phyloP scores from a whole-genome alignment of 441 rosid genomes.

The Francoa sonchifolia region DNA sequence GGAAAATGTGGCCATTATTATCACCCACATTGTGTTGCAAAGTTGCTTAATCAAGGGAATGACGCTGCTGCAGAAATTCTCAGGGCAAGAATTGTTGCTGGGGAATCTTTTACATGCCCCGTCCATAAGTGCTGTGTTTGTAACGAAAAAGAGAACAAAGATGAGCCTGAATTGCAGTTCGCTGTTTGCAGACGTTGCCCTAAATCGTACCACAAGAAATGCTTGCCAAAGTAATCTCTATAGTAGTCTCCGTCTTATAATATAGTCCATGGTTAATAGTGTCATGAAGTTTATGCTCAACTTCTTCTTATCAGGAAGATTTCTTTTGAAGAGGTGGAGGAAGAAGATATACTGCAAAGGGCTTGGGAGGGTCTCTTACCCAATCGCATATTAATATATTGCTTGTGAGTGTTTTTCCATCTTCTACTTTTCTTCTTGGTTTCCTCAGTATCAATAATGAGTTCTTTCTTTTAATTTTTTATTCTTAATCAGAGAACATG shows the following conservation, averaged over 20 bases:
- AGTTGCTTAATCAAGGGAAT: constrained; percentile 36
- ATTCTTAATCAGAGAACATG: constrained; percentile 70
- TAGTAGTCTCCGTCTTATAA: background rate
- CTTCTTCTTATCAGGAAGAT: constrained; percentile 28
- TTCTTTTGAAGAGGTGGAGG: constrained; percentile 32
- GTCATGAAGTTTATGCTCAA: constrained; percentile 3
- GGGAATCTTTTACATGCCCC: constrained; percentile 70
- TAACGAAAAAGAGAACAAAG: constrained; percentile 56
- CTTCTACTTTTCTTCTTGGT: constrained; percentile 5
- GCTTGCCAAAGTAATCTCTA: constrained; percentile 63
- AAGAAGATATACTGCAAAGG: constrained; percentile 36
- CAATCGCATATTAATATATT: constrained; percentile 69
- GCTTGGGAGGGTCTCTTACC: constrained; percentile 76
- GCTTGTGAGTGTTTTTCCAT: constrained; percentile 45
- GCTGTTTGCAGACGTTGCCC: constrained; percentile 96
- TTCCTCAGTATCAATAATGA: constrained; percentile 11
- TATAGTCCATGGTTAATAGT: background rate
- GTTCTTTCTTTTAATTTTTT: constrained; percentile 12
- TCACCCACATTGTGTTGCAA: constrained; percentile 75
- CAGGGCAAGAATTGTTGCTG: constrained; percentile 38
- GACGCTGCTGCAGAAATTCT: constrained; percentile 45
- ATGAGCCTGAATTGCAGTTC: constrained; percentile 46
- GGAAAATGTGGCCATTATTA: constrained; percentile 87
- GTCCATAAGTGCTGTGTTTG: constrained; percentile 75
- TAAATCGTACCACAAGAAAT: constrained; percentile 74